Evolutionary conservation across 2,329 filamentous ascomycete species (phyloP).

Genomic region (Pyrenophora seminiperda): DNA sequence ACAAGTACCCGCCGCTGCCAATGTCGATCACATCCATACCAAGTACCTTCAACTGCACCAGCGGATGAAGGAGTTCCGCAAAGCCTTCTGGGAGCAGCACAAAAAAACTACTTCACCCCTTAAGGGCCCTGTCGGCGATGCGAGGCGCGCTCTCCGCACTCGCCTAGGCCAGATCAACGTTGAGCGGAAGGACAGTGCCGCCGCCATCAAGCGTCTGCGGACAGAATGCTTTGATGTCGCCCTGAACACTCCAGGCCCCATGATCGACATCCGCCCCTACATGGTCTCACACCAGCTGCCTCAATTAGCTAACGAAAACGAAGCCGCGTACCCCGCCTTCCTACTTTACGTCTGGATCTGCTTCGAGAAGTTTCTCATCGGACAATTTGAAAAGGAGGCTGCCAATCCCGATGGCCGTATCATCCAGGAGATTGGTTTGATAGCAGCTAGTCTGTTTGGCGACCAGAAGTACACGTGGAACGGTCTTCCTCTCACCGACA

Average conservation of each 20-base stretch:
- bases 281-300: conserved; percentile 43
- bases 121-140: conserved; percentile 38
- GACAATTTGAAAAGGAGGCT: conserved; percentile 58
- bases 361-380: conserved; percentile 73
- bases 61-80: conserved; percentile 46
- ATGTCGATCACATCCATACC: conserved; percentile 38
- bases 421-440: conserved; percentile 79
- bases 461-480: conserved; percentile 69
- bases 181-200: conserved; percentile 33
- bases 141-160: conserved; percentile 39
- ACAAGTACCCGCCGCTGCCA: conserved; percentile 18
- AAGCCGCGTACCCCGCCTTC: conserved; percentile 52
- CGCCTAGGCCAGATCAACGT: conserved; percentile 44
- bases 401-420: conserved; percentile 45
- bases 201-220: conserved; percentile 36
- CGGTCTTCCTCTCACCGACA: conserved; percentile 73
- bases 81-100: conserved; percentile 33
- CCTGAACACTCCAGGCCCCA: conserved; percentile 32
- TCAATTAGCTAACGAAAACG: conserved; percentile 31
- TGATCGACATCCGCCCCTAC: conserved; percentile 45
- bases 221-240: conserved; percentile 37
- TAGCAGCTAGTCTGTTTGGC: conserved; percentile 76
- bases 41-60: conserved; percentile 45
- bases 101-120: conserved; percentile 33
- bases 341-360: conserved; percentile 75